Evolutionary conservation across 768 basidiomycete species (phyloP).

Genomic region (Pilatotrama ljubarskyi): DNA sequence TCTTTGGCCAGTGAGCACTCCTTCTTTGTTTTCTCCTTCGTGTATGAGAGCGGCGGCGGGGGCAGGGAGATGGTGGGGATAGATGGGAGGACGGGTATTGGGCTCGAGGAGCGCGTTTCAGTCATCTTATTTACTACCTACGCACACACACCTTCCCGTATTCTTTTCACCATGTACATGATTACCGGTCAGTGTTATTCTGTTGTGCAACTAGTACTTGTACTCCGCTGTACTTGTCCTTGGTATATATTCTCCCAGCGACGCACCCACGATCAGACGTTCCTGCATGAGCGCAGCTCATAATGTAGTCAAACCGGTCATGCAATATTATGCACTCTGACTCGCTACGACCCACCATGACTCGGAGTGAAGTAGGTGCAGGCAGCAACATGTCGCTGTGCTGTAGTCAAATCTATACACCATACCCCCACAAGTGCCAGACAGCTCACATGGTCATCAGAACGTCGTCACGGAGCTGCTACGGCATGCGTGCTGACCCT

Average conservation of each 20-base stretch:
- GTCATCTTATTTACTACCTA: background rate
- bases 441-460: too few relatives aligned
- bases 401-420: too few relatives aligned
- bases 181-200: conserved; percentile 6
- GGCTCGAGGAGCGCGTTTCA: background rate
- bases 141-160: background rate
- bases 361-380: background rate
- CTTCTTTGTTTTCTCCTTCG: conserved; percentile 9
- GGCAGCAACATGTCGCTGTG: too few relatives aligned
- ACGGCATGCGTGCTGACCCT: too few relatives aligned
- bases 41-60: background rate
- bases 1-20: background rate
- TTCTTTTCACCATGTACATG: conserved; percentile 8
- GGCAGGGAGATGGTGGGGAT: background rate
- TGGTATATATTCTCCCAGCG: conserved; percentile 1
- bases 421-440: too few relatives aligned
- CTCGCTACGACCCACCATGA: too few relatives aligned
- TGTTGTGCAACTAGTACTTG: conserved; percentile 21
- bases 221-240: conserved; percentile 10
- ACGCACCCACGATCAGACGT: background rate
- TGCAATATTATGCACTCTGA: too few relatives aligned
- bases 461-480: too few relatives aligned
- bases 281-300: background rate
- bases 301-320: too few relatives aligned
- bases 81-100: background rate